Evolutionary conservation across 192 early-diverging fungal genomes (phyloP).

Genomic region (Linnemannia exigua): DNA sequence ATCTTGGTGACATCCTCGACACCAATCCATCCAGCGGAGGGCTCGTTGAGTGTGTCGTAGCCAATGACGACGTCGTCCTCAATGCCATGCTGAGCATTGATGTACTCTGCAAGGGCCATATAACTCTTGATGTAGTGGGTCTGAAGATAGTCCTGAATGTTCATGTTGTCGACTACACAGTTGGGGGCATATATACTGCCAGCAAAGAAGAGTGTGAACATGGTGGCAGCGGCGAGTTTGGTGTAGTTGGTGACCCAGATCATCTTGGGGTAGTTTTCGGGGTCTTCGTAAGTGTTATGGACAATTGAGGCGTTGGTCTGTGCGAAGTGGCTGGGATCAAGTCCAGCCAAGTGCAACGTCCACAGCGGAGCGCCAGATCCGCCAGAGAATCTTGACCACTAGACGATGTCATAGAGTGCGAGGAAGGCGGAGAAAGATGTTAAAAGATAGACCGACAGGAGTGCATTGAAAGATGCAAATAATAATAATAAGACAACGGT

Average conservation of each 20-base stretch:
- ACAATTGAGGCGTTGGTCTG: slow-evolving; percentile 67
- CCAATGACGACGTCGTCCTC: slow-evolving; percentile 66
- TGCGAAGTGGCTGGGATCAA: slow-evolving; percentile 59
- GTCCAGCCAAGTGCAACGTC: slow-evolving; percentile 65
- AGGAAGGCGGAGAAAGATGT: not conserved
- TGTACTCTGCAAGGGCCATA: slow-evolving; percentile 55
- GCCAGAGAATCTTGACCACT: slow-evolving; percentile 72
- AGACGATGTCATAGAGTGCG: not conserved
- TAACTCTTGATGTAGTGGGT: slow-evolving; percentile 65
- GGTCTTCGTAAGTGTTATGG: slow-evolving; percentile 62
- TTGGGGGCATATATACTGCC: slow-evolving; percentile 63
- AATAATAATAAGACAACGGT: not conserved
- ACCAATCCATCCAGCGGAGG: slow-evolving; percentile 65
- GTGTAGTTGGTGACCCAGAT: slow-evolving; percentile 73
- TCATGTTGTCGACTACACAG: slow-evolving; percentile 63
- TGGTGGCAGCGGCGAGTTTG: slow-evolving; percentile 66
- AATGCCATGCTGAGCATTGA: slow-evolving; percentile 54
- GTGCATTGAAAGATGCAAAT: not conserved
- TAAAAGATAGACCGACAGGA: not conserved
- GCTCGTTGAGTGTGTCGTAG: slow-evolving; percentile 72
- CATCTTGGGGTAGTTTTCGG: slow-evolving; percentile 68
- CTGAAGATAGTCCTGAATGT: slow-evolving; percentile 73
- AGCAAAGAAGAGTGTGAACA: slow-evolving; percentile 71
- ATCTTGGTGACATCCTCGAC: slow-evolving; percentile 60
- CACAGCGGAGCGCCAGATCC: slow-evolving; percentile 72